These are phyloP conservation scores for Trypanosoma avium DNA, from an alignment of 208 protist species.

Conservation along the genomic window DNA sequence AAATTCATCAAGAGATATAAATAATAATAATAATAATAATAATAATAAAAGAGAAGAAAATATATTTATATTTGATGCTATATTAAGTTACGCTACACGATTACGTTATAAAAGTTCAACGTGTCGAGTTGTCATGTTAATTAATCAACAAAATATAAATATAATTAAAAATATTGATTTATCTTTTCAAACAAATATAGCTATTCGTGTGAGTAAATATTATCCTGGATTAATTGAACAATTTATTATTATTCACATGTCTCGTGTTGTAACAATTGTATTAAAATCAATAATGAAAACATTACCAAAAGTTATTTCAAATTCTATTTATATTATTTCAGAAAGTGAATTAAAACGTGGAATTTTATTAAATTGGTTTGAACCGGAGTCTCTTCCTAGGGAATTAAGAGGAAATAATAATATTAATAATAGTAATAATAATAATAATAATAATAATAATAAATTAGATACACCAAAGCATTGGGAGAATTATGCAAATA, in stretches of 20 bases:
- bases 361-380: slow-evolving; percentile 17
- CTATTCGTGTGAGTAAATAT: slow-evolving; percentile 20
- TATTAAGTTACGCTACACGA: slow-evolving; percentile 9
- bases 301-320: slow-evolving; percentile 4
- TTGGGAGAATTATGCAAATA: slow-evolving; percentile 2
- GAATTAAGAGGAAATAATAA: slow-evolving; percentile 8
- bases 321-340: slow-evolving; percentile 16
- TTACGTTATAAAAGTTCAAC: neutral
- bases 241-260: slow-evolving; percentile 18
- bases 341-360: slow-evolving; percentile 1
- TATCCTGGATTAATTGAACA: slow-evolving; percentile 14
- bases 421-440: too few species aligned
- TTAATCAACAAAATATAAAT: slow-evolving; percentile 14
- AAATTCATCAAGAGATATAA: too few species aligned
- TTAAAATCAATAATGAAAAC: slow-evolving; percentile 1
- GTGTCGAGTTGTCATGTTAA: slow-evolving; percentile 16
- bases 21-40: too few species aligned
- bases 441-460: too few species aligned
- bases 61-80: slow-evolving; percentile 1
- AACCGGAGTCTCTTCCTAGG: slow-evolving; percentile 3
- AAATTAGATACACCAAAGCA: neutral
- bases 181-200: slow-evolving; percentile 9
- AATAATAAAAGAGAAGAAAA: slow-evolving; percentile 3
- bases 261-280: neutral
- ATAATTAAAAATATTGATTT: slow-evolving; percentile 16